phyloP scores from a whole-genome alignment of 2,329 filamentous ascomycete genomes.

The Aspergillus niger region DNA sequence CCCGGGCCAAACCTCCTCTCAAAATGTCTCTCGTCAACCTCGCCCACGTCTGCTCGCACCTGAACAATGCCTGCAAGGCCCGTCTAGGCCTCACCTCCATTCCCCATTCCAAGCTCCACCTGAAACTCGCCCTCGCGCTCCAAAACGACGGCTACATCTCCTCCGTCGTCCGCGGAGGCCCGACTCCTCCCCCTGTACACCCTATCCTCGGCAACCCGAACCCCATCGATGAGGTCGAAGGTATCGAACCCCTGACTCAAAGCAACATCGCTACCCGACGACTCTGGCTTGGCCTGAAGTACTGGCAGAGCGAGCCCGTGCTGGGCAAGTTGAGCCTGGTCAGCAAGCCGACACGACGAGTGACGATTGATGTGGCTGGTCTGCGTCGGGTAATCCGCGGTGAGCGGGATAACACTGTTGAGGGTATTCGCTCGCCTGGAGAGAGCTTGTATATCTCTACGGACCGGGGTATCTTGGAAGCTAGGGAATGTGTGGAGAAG shows the following conservation, averaged over 20 bases:
- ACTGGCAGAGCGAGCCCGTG: constrained; percentile 81
- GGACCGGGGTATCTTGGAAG: constrained; percentile 75
- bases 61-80: constrained; percentile 86
- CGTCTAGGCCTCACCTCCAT: constrained; percentile 82
- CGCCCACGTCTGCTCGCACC: constrained; percentile 80
- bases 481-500: constrained; percentile 77
- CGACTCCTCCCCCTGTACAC: constrained; percentile 56
- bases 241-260: constrained; percentile 60
- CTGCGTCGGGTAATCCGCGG: constrained; percentile 70
- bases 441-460: constrained; percentile 82
- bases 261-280: constrained; percentile 73
- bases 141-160: constrained; percentile 82
- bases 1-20: constrained; percentile 23
- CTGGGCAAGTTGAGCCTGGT: constrained; percentile 67
- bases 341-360: constrained; percentile 71
- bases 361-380: constrained; percentile 65
- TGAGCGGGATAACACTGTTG: constrained; percentile 64
- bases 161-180: constrained; percentile 73
- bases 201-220: constrained; percentile 56
- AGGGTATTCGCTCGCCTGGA: constrained; percentile 72
- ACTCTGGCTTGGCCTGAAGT: constrained; percentile 88
- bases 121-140: constrained; percentile 71
- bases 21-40: constrained; percentile 74
- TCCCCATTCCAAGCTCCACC: constrained; percentile 77
- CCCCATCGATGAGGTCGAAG: constrained; percentile 39